Evolutionary conservation across 352 stramenopile genomes (phyloP), one percentile per base, ranked within the genome.

Genomic region (Phytopythium kandeliae): DNA sequence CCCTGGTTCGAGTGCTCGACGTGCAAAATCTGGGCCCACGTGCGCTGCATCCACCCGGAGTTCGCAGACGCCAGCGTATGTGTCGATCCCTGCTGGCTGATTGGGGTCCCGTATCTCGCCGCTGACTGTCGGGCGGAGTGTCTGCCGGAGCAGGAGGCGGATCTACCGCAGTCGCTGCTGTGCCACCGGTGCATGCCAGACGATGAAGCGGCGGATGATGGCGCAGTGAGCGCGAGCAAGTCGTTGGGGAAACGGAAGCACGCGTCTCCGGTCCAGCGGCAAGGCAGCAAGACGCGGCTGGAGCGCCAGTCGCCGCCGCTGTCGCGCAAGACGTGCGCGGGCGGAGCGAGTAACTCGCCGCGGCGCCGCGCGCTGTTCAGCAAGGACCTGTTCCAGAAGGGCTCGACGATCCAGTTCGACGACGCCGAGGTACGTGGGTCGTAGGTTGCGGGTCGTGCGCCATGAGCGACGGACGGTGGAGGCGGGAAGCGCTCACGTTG

Each of bases 1-100:
- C 72, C 81, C 69, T 91, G 78, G 74, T 91, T 93, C 55, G 79
- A 93, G 60, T 93, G 79, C 49, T 90, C 83, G 0, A 61, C 63
- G 30, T 93, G 83, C 58, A 77, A 82, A 47, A 78, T 91, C 48
- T 93, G 83, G 83, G 60, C 70, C 12, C 83, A 93, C 25, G 53
- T 93, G 16, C 62, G 65, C 35, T 93, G 83, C 50, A 57, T 84
- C 37, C 74, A 90, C 38, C 78, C 72, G 15, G 62, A 62, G 21
- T 53, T 87, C 3, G 62, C 60, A 8, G 42, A 52, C 7, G 36
- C 54, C 10, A 61, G 65, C 45, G 71, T 77, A 49, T 8, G 50
- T 57, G 25, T 48, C 31, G 40, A 9, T n/a, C n/a, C n/a, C n/a
- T n/a, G n/a, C n/a, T n/a, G n/a, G n/a, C n/a, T n/a, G n/a, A n/a